These are phyloP conservation scores for Coemansia sp. DNA, from an alignment of 192 early-diverging fungal genomes.

Conservation along the genomic window DNA sequence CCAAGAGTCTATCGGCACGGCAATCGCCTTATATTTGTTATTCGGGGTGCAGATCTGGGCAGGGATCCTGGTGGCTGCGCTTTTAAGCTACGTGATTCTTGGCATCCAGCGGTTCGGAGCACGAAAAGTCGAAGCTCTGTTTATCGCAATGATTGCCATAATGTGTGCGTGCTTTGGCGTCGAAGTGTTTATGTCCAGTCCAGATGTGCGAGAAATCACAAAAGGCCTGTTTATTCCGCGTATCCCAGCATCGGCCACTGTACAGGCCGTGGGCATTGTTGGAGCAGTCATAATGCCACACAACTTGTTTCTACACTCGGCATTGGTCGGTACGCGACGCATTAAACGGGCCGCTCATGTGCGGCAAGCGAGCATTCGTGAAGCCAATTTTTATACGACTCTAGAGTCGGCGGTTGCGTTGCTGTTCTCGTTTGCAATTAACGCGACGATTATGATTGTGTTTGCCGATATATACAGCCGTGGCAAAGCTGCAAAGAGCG, in stretches of 20 bases:
- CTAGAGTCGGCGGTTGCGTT: conserved; percentile 65
- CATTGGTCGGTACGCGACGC: conserved; percentile 65
- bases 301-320: conserved; percentile 85
- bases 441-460: conserved; percentile 67
- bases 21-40: conserved; percentile 80
- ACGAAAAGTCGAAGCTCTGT: conserved; percentile 69
- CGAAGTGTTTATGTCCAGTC: conserved; percentile 60
- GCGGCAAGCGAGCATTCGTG: conserved; percentile 58
- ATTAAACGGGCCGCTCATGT: conserved; percentile 37
- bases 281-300: conserved; percentile 85
- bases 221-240: conserved; percentile 58
- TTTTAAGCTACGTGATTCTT: conserved; percentile 80
- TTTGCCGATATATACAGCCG: conserved; percentile 57
- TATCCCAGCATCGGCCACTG: conserved; percentile 58
- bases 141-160: conserved; percentile 69
- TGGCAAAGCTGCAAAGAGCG: background rate
- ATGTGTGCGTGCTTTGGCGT: conserved; percentile 79
- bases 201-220: conserved; percentile 52
- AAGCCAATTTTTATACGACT: conserved; percentile 69
- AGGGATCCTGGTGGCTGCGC: conserved; percentile 74
- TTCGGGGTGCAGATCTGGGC: conserved; percentile 66
- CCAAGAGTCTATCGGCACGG: conserved; percentile 86
- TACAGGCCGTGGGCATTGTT: conserved; percentile 68
- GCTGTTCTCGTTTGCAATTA: conserved; percentile 65
- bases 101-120: conserved; percentile 63